Percentiles rank a stretch among this genome's conserved stretches.
These are phyloP conservation scores for Emergomyces orientalis DNA, from an alignment of 2,329 filamentous ascomycete species.

Conservation along the genomic window DNA sequence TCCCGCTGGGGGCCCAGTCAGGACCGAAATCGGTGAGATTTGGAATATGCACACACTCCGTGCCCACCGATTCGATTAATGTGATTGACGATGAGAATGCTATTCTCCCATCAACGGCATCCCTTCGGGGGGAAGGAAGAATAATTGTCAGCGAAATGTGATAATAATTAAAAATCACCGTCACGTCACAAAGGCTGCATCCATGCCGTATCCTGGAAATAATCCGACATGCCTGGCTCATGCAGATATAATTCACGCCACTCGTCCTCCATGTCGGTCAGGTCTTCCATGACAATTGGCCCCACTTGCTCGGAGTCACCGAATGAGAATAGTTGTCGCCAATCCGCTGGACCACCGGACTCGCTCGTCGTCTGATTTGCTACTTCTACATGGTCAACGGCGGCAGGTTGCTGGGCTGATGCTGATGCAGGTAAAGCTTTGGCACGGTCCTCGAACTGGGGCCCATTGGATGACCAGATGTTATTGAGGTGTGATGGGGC, in stretches of 20 bases:
- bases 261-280: slow-evolving; percentile 35
- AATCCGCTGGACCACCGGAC: slow-evolving; percentile 30
- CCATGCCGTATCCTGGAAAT: slow-evolving; percentile 34
- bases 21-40: not conserved
- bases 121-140: not conserved
- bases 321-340: slow-evolving; percentile 36
- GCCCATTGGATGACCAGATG: slow-evolving; percentile 6
- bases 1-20: not conserved
- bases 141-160: not conserved
- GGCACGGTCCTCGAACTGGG: slow-evolving; percentile 11
- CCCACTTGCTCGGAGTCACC: slow-evolving; percentile 30
- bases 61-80: not conserved
- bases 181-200: slow-evolving; percentile 22
- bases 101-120: not conserved
- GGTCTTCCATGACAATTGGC: slow-evolving; percentile 30
- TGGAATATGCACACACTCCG: not conserved
- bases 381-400: slow-evolving; percentile 2
- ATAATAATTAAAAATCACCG: not conserved
- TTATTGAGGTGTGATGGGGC: slow-evolving; percentile 8
- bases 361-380: slow-evolving; percentile 24
- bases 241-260: slow-evolving; percentile 40
- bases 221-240: slow-evolving; percentile 35
- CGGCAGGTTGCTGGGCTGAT: not conserved
- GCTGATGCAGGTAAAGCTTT: slow-evolving; percentile 3
- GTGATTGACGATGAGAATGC: not conserved